Conservation (phyloP, 495 filamentous ascomycete genomes). For the Ramalina peruviana region DNA sequence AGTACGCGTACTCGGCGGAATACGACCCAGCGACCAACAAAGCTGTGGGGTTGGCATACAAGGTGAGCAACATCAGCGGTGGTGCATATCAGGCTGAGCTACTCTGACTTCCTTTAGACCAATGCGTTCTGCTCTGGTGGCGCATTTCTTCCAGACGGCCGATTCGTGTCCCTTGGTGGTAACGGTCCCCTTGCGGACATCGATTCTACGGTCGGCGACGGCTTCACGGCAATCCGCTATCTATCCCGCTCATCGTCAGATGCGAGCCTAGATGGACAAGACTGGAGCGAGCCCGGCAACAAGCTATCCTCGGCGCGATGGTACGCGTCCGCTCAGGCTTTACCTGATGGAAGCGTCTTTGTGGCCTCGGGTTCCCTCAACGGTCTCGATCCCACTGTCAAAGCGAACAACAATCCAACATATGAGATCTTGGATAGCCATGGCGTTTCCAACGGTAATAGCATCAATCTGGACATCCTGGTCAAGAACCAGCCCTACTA, state of each 20-base stretch:
- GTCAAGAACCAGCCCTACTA: constrained; percentile 47
- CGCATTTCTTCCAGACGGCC: constrained; percentile 43
- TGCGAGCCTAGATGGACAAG: constrained; percentile 31
- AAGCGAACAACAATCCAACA: constrained; percentile 49
- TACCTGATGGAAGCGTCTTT: constrained; percentile 41
- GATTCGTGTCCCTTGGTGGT: constrained; percentile 39
- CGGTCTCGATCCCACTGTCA: constrained; percentile 40
- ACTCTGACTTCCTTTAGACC: constrained; percentile 19
- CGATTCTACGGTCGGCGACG: constrained; percentile 44
- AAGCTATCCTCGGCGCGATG: constrained; percentile 40
- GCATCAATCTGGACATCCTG: constrained; percentile 35
- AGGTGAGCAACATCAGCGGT: constrained; percentile 9
- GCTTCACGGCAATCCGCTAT: constrained; percentile 42
- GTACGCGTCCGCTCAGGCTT: constrained; percentile 46
- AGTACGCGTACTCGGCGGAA: constrained; percentile 45
- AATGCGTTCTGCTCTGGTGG: constrained; percentile 53
- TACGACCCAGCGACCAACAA: constrained; percentile 40
- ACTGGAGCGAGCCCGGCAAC: constrained; percentile 43
- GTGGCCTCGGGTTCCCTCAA: constrained; percentile 50
- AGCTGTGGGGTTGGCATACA: constrained; percentile 33
- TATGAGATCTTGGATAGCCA: constrained; percentile 39
- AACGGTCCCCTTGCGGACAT: constrained; percentile 41
- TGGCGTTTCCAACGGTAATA: constrained; percentile 30
- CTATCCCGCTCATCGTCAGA: constrained; percentile 35
- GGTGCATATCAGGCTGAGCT: not conserved